Evolutionary conservation across 257 asterid species (phyloP), one percentile per base, ranked within the genome.

Genomic region (Ajuga chamaepitys): DNA sequence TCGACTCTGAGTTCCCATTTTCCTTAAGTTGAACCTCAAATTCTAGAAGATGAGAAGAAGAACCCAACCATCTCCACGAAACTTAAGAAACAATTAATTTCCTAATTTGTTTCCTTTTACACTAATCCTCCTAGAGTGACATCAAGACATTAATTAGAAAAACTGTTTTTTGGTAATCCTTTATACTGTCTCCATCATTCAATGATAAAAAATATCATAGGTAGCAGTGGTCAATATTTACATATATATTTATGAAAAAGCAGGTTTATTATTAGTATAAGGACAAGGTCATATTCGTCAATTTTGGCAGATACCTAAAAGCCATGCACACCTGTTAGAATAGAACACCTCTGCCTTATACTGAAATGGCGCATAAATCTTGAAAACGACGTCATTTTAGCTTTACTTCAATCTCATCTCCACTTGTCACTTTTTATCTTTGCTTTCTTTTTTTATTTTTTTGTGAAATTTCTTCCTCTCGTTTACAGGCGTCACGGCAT

Each of bases 401-500:
- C n/a, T 7, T n/a, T 8, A 40, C 2, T 40, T 44, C 13, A 28
- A 26, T 64, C 52, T 21, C 8, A 30, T 34, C 37, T 50, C 52
- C 48, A 37, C 4, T n/a, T 51, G 61, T 64, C 70, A 16, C 34
- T 16, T 63, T 34, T 18, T 32, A 63, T 16, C 17, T 18, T 2
- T 18, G 14, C 8, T 30, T 12, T 9, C 28, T 11, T 12, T 30
- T 12, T 9, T 46, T 11, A 13, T 30, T 47, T 37, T 37, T 32
- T 26, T 47, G 58, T 63, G 12, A 63, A 47, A 63, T 35, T 64
- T 42, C 61, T 48, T 40, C 40, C 1, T 48, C 70, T 64, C 26
- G 51, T 50, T 35, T 9, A 21, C 70, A 64, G 62, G 52, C 61
- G 70, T 18, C 70, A 50, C 38, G 38, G 18, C 48, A 48, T 47